These are phyloP conservation scores for Suillus luteus DNA, from an alignment of 768 basidiomycete genomes.

Conservation along the genomic window DNA sequence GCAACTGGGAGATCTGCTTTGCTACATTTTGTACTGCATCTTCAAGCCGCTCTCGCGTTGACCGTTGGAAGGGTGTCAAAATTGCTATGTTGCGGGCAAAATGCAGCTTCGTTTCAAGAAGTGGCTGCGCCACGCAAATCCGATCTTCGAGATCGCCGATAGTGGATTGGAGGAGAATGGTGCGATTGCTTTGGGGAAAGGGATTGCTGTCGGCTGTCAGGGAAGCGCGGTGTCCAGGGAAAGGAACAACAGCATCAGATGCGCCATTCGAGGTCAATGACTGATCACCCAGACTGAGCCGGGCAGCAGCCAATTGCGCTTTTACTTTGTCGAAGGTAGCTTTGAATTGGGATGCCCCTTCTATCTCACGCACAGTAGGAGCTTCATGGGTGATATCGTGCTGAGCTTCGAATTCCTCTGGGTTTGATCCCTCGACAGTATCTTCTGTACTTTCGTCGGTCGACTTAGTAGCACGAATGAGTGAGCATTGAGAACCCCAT, in stretches of 20 bases:
- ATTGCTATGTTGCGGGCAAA: conserved; percentile 80
- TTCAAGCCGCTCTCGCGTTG: conserved; percentile 77
- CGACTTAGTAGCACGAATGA: conserved; percentile 40
- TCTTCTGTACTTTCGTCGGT: conserved; percentile 32
- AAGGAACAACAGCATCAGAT: background rate
- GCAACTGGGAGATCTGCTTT: conserved; percentile 62
- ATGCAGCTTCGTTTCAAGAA: conserved; percentile 70
- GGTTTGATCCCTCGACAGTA: conserved; percentile 35
- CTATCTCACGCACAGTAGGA: conserved; percentile 54
- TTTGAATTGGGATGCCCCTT: conserved; percentile 68
- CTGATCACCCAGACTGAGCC: conserved; percentile 35
- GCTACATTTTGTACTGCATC: conserved; percentile 61
- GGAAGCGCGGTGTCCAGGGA: conserved; percentile 13
- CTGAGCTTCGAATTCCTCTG: conserved; percentile 3
- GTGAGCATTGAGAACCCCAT: conserved; percentile 40
- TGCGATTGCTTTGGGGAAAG: conserved; percentile 48
- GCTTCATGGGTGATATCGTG: conserved; percentile 43
- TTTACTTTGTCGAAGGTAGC: conserved; percentile 88
- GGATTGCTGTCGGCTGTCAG: conserved; percentile 27
- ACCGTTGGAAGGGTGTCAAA: conserved; percentile 84
- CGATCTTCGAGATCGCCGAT: conserved; percentile 64
- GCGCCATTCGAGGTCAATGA: background rate
- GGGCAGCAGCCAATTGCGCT: conserved; percentile 70
- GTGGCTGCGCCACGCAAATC: conserved; percentile 52
- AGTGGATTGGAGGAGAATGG: conserved; percentile 58